Percentiles rank a stretch among this genome's conserved stretches.
Evolutionary conservation across 345 rosid species (phyloP).

Genomic region (Hevea brasiliensis): DNA sequence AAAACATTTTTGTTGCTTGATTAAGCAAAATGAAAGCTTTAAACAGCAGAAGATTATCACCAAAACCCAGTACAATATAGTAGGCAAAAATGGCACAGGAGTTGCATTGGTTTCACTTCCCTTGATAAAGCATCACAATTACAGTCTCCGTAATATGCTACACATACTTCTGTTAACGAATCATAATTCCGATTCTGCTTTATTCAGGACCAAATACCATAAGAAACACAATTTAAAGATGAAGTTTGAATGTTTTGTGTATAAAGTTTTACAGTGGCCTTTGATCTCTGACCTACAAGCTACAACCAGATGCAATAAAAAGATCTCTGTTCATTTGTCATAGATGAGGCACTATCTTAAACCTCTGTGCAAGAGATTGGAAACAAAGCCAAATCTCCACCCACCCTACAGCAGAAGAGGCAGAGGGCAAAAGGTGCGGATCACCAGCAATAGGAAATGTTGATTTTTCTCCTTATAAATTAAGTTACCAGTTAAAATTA

Average conservation of each 20-base stretch:
- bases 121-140: neutral
- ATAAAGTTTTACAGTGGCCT: neutral
- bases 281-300: neutral
- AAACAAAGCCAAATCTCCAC: neutral
- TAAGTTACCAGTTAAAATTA: too few relatives aligned
- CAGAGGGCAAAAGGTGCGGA: neutral
- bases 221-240: neutral
- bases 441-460: too few relatives aligned
- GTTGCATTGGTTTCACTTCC: neutral
- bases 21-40: neutral
- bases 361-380: conserved; percentile 1
- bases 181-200: conserved; percentile 1
- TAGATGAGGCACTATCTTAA: neutral
- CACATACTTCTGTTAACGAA: neutral
- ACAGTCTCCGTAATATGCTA: too few relatives aligned
- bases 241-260: neutral
- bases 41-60: neutral
- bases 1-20: neutral
- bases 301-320: neutral
- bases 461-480: too few relatives aligned
- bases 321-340: neutral
- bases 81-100: neutral
- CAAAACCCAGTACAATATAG: neutral
- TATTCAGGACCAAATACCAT: neutral
- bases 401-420: neutral